Evolutionary conservation across 371 early-diverging fungal species (phyloP), one percentile per base, ranked within the genome.

Genomic region (Mortierella sp.): DNA sequence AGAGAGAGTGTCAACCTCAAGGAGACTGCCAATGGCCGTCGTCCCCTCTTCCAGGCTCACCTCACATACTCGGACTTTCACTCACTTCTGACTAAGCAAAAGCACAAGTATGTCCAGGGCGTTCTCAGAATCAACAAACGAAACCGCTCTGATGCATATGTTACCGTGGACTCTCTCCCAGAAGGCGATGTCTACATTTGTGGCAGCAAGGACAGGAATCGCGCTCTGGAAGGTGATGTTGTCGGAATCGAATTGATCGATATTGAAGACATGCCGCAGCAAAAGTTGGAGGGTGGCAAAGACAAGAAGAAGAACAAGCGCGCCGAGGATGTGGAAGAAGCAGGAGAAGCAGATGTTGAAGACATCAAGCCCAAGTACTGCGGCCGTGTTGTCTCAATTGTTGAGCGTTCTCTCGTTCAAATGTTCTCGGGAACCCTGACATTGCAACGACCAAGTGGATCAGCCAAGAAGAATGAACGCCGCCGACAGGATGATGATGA

Each of bases 211-310:
- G 84, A 86, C 45, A 89, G 95, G 50, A 97, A 97, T 79, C 89
- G 97, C 28, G 95, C 96, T 1, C 69, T 96, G 37, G 92, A 94
- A 49, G 95, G 94, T 9, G 97, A 97, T 63, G 80, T 89, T 3
- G 97, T 97, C 7, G 92, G 90, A 10, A 84, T 97, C 8, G 82
- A 86, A 60, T 63, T 95, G 34, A 83, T 97, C 28, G 86, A 87
- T 61, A 90, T 88, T 1, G 86, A 85, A 12, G 92, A 90, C 62
- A 83, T 92, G 50, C 72, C 84, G 43, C 63, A 74, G 16, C 85
- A 87, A 47, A 89, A 89, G 81, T 81, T 81, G 49, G 83, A 83
- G 55, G 69, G 64, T 65, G 74, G 84, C 59, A 71, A 83, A 76
- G 76, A 88, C 39, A 76, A 67, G 48, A 63, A 79, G 24, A 79